phyloP scores from a whole-genome alignment of 345 rosid genomes.

The Euphorbia pulcherrima region DNA sequence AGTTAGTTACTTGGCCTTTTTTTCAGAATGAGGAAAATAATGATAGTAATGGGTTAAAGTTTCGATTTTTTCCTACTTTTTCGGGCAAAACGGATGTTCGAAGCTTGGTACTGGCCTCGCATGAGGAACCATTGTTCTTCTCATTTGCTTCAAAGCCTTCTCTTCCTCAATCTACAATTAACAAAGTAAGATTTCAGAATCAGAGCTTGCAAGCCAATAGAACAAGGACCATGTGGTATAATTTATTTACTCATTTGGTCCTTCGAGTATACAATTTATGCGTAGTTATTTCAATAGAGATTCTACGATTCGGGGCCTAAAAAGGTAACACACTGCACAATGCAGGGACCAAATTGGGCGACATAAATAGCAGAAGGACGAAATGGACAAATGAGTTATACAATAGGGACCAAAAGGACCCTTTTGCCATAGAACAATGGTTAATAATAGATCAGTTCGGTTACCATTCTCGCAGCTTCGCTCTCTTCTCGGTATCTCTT shows the following conservation, averaged over 20 bases:
- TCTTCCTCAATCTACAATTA: slow-evolving; percentile 76
- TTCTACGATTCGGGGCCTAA: too few species aligned
- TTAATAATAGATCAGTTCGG: background rate
- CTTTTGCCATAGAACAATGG: too few species aligned
- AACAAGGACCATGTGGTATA: too few species aligned
- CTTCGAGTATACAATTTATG: too few species aligned
- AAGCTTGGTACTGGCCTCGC: slow-evolving; percentile 90
- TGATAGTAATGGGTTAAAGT: background rate
- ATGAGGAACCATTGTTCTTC: slow-evolving; percentile 88
- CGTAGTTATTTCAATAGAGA: too few species aligned
- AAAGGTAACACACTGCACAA: too few species aligned
- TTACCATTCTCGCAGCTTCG: slow-evolving; percentile 81
- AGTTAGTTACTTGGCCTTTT: background rate
- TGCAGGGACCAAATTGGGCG: too few species aligned
- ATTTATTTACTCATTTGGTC: too few species aligned
- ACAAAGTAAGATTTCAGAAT: background rate
- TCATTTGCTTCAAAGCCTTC: slow-evolving; percentile 75
- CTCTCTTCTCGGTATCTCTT: slow-evolving; percentile 95
- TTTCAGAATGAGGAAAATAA: too few species aligned
- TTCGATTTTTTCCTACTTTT: slow-evolving; percentile 40
- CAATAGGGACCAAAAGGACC: too few species aligned
- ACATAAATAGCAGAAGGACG: too few species aligned
- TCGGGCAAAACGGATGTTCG: slow-evolving; percentile 78
- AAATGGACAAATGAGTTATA: too few species aligned
- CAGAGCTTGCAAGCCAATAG: background rate